phyloP scores from a whole-genome alignment of 2,329 filamentous ascomycete genomes.

The Pezicula rhizophila region DNA sequence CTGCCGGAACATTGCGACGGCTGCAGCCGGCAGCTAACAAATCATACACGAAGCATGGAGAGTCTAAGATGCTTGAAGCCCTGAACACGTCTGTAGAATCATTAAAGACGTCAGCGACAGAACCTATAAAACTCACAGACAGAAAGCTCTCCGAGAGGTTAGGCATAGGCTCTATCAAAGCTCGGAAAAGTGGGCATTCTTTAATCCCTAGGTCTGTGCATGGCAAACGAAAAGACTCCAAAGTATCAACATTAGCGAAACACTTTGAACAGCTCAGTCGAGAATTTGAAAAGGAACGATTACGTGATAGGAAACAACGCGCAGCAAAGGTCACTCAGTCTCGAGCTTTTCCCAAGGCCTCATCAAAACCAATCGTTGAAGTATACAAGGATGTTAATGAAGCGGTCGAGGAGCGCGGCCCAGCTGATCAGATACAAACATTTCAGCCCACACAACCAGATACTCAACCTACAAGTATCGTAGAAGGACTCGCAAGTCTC shows the following conservation, averaged over 20 bases:
- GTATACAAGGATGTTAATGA: conserved; percentile 92
- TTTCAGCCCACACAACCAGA: conserved; percentile 29
- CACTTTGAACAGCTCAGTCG: conserved; percentile 96
- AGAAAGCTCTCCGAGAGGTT: conserved; percentile 74
- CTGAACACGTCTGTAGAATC: conserved; percentile 15
- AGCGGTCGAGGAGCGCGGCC: conserved; percentile 76
- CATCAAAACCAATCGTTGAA: conserved; percentile 92
- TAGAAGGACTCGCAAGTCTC: conserved; percentile 23
- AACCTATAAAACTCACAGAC: conserved; percentile 34
- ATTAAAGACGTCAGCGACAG: conserved; percentile 18
- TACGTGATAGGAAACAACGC: conserved; percentile 76
- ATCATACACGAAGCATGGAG: conserved; percentile 13
- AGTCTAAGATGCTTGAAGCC: conserved; percentile 13
- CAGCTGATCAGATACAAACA: conserved; percentile 50
- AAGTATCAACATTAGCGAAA: conserved; percentile 85
- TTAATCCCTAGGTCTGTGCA: conserved; percentile 84
- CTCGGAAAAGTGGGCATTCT: conserved; percentile 54
- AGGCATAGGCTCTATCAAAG: conserved; percentile 59
- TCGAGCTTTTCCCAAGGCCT: conserved; percentile 80
- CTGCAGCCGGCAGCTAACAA: conserved; percentile 15
- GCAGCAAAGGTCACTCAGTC: conserved; percentile 70
- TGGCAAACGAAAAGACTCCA: conserved; percentile 61
- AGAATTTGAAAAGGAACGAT: conserved; percentile 82
- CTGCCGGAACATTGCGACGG: conserved; percentile 25
- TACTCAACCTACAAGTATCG: conserved; percentile 19